These are phyloP conservation scores for Russula griseocarnosa DNA, from an alignment of 768 basidiomycete genomes.

Conservation along the genomic window DNA sequence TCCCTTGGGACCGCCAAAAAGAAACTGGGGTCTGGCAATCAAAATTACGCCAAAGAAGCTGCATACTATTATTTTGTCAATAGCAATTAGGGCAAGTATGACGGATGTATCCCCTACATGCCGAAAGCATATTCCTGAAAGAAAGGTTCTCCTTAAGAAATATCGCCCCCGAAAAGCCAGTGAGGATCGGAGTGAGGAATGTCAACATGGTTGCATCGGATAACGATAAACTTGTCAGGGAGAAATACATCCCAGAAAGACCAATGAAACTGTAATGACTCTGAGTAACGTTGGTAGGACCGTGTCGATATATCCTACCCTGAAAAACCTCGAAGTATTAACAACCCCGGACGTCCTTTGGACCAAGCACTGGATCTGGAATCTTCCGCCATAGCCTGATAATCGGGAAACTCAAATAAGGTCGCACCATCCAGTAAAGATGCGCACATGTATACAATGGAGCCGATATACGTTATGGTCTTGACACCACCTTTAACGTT, in stretches of 20 bases:
- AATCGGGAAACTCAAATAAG: not conserved
- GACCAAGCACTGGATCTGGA: constrained; percentile 62
- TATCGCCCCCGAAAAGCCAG: constrained; percentile 57
- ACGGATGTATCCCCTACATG: constrained; percentile 35
- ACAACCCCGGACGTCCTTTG: constrained; percentile 58
- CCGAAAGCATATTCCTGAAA: constrained; percentile 52
- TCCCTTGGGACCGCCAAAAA: constrained; percentile 51
- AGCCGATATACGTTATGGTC: constrained; percentile 52
- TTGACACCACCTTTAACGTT: constrained; percentile 28
- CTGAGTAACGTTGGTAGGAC: not conserved
- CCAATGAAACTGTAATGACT: constrained; percentile 57
- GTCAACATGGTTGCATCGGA: constrained; percentile 75
- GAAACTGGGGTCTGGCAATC: constrained; percentile 70
- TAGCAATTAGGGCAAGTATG: not conserved
- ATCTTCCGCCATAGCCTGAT: constrained; percentile 43
- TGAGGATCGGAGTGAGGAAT: constrained; percentile 67
- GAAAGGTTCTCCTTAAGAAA: constrained; percentile 59
- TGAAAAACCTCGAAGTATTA: constrained; percentile 55
- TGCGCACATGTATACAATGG: constrained; percentile 46
- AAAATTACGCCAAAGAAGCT: constrained; percentile 75
- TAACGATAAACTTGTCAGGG: constrained; percentile 68
- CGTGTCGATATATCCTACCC: constrained; percentile 41
- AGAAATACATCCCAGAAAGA: constrained; percentile 62
- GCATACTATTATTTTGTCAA: constrained; percentile 39
- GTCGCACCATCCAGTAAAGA: not conserved